phyloP scores from a whole-genome alignment of 257 asterid species.

The Pogostemon cablin region DNA sequence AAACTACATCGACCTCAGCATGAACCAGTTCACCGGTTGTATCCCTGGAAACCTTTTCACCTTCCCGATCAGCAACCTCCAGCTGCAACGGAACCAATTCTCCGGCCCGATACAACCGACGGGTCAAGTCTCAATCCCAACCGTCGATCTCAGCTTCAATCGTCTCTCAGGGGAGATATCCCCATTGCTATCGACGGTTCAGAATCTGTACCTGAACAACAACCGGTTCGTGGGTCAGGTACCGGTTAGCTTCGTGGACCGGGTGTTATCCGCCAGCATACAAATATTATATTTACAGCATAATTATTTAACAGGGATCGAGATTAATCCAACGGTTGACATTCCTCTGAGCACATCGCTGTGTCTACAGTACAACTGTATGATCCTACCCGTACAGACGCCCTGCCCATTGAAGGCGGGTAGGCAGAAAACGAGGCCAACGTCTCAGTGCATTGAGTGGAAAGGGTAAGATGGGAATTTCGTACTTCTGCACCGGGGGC shows the following conservation, averaged over 20 bases:
- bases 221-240: conserved; percentile 89
- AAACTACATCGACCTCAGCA: conserved; percentile 74
- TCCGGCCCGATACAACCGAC: conserved; percentile 64
- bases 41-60: conserved; percentile 59
- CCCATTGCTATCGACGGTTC: conserved; percentile 72
- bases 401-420: conserved; percentile 93
- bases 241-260: conserved; percentile 71
- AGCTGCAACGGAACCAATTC: conserved; percentile 73
- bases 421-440: conserved; percentile 79
- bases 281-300: conserved; percentile 75
- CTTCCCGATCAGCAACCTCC: conserved; percentile 67
- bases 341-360: conserved; percentile 75
- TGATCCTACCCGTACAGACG: conserved; percentile 81
- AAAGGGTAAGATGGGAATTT: conserved; percentile 56
- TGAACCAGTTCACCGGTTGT: conserved; percentile 73
- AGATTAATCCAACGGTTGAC: conserved; percentile 72
- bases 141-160: conserved; percentile 86
- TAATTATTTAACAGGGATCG: conserved; percentile 84
- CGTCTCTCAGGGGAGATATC: conserved; percentile 77
- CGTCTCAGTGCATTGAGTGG: conserved; percentile 73
- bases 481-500: conserved; percentile 26
- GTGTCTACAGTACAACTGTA: conserved; percentile 92
- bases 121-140: conserved; percentile 58
- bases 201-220: conserved; percentile 73
- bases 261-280: conserved; percentile 61